A percentile compares a stretch with the other conserved stretches of the same genome.
Evolutionary conservation across 2,329 filamentous ascomycete genomes (phyloP).

Genomic region (Pseudogymnoascus sp.): DNA sequence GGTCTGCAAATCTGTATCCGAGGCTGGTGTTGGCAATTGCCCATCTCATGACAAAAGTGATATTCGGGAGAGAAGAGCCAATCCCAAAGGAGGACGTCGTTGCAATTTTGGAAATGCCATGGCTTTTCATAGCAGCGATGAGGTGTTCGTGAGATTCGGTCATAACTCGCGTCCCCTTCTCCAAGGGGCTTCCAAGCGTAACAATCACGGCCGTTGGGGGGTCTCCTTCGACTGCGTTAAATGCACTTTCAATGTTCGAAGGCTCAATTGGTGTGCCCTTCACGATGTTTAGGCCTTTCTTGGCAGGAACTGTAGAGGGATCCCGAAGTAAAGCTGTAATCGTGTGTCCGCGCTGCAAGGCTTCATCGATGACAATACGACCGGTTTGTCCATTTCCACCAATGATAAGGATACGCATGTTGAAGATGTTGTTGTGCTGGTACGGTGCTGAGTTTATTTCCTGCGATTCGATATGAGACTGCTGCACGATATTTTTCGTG

Average conservation of each 20-base stretch:
- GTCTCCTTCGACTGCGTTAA: conserved; percentile 39
- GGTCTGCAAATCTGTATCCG: conserved; percentile 38
- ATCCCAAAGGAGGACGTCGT: conserved; percentile 43
- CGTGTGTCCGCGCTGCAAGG: conserved; percentile 29
- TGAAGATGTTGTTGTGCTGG: conserved; percentile 11
- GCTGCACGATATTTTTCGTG: neutral
- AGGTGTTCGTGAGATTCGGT: conserved; percentile 34
- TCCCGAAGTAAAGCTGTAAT: conserved; percentile 40
- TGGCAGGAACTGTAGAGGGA: conserved; percentile 26
- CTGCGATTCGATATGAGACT: neutral
- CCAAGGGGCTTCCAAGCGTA: conserved; percentile 29
- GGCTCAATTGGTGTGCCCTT: conserved; percentile 32
- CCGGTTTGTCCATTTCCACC: conserved; percentile 42
- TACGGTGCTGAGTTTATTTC: neutral
- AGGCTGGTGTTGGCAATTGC: conserved; percentile 41
- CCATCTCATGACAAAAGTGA: conserved; percentile 35
- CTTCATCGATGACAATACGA: conserved; percentile 34
- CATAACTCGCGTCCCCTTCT: conserved; percentile 34
- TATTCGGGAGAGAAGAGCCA: conserved; percentile 35
- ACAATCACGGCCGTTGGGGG: conserved; percentile 39
- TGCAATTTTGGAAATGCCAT: conserved; percentile 36
- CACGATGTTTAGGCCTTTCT: conserved; percentile 32
- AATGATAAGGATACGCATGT: conserved; percentile 31
- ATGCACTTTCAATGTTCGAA: conserved; percentile 32
- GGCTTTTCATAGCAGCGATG: conserved; percentile 29